Evolutionary conservation across 148 eudicot genomes (phyloP), one percentile per base, ranked within the genome.

Genomic region (Persicaria tinctoria): DNA sequence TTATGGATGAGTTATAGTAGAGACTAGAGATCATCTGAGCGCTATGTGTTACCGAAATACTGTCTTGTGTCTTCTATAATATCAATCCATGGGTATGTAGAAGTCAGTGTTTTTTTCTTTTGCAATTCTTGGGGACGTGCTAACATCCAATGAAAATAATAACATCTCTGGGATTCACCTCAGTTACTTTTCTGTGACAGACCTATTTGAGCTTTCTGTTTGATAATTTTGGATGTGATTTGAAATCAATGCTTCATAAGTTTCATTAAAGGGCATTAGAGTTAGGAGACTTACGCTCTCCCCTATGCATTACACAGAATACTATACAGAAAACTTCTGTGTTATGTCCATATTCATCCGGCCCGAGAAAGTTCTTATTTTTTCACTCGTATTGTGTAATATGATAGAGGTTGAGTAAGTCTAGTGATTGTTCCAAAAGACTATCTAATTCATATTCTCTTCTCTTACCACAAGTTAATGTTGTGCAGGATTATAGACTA

Each of bases 401-500:
- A 32, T 32, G 41, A 32, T 32, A 32, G 41, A 32, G 41, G 41
- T 32, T 32, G 41, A 32, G 41, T 32, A 1, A 32, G 41, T 32
- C 2, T 32, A 32, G 41, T 32, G 41, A 32, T 32, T 32, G 0
- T 32, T 32, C 41, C 41, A 32, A 32, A 32, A 32, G 41, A 32
- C 41, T 32, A 32, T 32, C 41, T 32, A 32, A 32, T 32, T 0
- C 41, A 32, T 32, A 32, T 32, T 32, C 0, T 23, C 41, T 32
- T 23, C 41, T 32, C 41, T 32, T 32, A 32, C 41, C 41, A 32
- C 41, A 32, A 32, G 41, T 32, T 3, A 32, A 32, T 32, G 41
- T 32, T 1, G 41, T 76, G 74, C 78, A 88, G 91, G 91, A 88
- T 78, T 88, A 84, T 80, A 84, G 89, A 77, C 70, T 86, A 68